Conservation (phyloP, 257 asterid species). For the Fraxinus americana region DNA sequence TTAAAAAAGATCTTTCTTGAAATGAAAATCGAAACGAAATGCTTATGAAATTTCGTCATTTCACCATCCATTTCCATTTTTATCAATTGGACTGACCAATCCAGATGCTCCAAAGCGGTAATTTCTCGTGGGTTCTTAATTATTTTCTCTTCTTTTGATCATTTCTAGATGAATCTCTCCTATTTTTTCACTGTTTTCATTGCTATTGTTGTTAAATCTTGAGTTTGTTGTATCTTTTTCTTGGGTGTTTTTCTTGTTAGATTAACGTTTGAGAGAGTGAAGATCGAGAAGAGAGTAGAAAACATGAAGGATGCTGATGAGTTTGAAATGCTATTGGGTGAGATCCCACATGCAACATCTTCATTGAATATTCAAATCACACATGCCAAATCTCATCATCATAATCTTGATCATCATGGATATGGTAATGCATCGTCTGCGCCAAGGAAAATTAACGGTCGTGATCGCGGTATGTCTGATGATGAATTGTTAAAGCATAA, state of each 20-base stretch:
- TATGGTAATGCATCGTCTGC: slow-evolving; percentile 34
- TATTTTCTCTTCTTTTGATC: slow-evolving; percentile 16
- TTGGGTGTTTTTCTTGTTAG: not conserved
- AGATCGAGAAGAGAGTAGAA: slow-evolving; percentile 30
- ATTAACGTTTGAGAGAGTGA: slow-evolving; percentile 37
- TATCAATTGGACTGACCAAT: slow-evolving; percentile 17
- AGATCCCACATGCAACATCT: slow-evolving; percentile 81
- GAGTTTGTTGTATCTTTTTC: not conserved
- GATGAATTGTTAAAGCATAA: slow-evolving; percentile 42
- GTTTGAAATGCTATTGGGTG: slow-evolving; percentile 71
- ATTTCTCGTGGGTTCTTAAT: slow-evolving; percentile 15
- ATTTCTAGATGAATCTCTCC: slow-evolving; percentile 13
- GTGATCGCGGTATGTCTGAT: slow-evolving; percentile 36
- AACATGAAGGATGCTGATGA: slow-evolving; percentile 68
- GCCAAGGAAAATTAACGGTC: slow-evolving; percentile 25
- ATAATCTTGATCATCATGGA: slow-evolving; percentile 29
- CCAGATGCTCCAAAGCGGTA: slow-evolving; percentile 26
- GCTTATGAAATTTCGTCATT: slow-evolving; percentile 22
- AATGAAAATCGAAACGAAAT: not conserved
- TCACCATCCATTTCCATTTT: slow-evolving; percentile 19
- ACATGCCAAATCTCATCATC: slow-evolving; percentile 33
- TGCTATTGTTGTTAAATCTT: slow-evolving; percentile 10
- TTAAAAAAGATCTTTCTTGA: slow-evolving; percentile 8
- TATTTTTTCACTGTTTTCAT: slow-evolving; percentile 18
- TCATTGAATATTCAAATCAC: slow-evolving; percentile 43